Percentiles rank a stretch among this genome's conserved stretches.
Conservation (phyloP, 176 grass and related monocot species). For the Carex kokanica region DNA sequence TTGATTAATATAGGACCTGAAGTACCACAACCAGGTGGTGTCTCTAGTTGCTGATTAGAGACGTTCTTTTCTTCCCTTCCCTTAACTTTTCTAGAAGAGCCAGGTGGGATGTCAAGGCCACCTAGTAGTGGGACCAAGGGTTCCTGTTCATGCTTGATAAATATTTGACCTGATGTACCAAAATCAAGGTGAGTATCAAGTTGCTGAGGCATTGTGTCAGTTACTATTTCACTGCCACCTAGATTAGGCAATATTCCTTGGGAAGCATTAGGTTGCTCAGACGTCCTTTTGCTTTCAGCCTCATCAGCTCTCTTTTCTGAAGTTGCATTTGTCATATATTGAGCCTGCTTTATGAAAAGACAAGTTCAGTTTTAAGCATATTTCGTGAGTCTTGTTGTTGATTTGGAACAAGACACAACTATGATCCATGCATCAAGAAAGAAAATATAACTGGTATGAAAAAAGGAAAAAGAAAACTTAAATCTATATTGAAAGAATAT, state of each 20-base stretch:
- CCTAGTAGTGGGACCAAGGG: background rate
- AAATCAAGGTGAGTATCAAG: background rate
- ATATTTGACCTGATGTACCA: background rate
- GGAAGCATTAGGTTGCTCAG: background rate
- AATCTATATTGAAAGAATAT: background rate
- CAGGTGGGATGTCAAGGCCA: slow-evolving; percentile 6
- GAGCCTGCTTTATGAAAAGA: slow-evolving; percentile 3
- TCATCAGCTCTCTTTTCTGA: background rate
- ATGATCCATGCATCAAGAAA: background rate
- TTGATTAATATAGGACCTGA: background rate
- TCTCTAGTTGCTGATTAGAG: background rate
- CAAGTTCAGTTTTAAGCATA: background rate
- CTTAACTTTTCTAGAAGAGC: background rate
- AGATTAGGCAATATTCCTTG: background rate
- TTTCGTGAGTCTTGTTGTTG: background rate
- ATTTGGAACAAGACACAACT: background rate
- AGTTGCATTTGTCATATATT: background rate
- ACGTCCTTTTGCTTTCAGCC: background rate
- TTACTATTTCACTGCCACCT: background rate
- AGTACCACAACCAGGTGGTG: no score
- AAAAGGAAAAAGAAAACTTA: background rate
- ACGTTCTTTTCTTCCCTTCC: background rate
- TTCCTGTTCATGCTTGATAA: background rate
- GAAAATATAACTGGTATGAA: background rate
- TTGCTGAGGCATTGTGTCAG: background rate